Evolutionary conservation across 495 filamentous ascomycete species (phyloP), one percentile per base, ranked within the genome.

Genomic region (Podospora anserina): DNA sequence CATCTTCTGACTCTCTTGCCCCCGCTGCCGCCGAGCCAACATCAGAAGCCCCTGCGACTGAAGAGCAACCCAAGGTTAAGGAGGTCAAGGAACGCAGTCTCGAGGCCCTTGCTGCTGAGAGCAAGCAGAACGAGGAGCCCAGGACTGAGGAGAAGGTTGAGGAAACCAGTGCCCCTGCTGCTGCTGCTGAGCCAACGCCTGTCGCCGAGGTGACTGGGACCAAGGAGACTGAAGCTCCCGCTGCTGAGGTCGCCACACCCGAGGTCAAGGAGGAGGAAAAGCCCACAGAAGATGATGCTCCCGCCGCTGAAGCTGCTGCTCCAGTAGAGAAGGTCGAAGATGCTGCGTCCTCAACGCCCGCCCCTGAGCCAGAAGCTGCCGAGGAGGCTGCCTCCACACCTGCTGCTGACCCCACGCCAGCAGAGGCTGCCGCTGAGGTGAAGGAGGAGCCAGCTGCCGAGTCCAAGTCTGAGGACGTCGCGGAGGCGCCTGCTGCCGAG

Each of bases 11-110:
- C 16, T 26, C 58, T 11, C 54, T 65, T 18, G 69, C 66, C 11
- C 56, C 70, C 44, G 60, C 74, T 18, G 69, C 70, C 18, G 39
- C 60, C 28, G 61, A 72, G 53, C 65, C 67, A 34, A 54, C 57
- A 28, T 15, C 65, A n/a, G 27, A 49, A 7, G 57, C 68, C 15
- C 26, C 62, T 27, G 66, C 55, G 53, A 44, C 30, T n/a, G 67
- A 62, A n/a, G 66, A 73, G 39, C 53, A 61, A 15, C 64, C 64
- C 18, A 65, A 34, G 20, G 62, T 63, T 32, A 54, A 23, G 32
- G 44, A 67, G 4, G 15, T 49, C 19, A 58, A 65, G 60, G 34
- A 55, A 69, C 75, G 32, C n/a, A 26, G 23, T 58, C 3, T 26
- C 1, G 49, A 9, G 53, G 60, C 65, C 15, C 3, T 63, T 13